phyloP scores from a whole-genome alignment of 257 asterid species.

The Fraxinus anomala region DNA sequence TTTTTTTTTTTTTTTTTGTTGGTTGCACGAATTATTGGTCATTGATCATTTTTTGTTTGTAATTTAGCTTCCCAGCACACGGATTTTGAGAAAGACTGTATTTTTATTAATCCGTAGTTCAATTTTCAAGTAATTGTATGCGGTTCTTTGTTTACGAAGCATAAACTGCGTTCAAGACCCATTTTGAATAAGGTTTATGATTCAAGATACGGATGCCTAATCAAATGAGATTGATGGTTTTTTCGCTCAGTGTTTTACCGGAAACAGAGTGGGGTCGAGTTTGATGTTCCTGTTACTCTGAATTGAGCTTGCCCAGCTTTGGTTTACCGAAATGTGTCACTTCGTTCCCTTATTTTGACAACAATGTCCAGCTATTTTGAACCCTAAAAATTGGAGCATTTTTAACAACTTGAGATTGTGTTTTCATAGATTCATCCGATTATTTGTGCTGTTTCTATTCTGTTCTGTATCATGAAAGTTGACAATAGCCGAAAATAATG shows the following conservation, averaged over 20 bases:
- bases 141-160: slow-evolving; percentile 4
- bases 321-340: neutral
- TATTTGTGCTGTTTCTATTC: neutral
- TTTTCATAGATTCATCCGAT: neutral
- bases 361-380: neutral
- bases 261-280: slow-evolving; percentile 1
- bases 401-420: neutral
- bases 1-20: neutral
- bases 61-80: neutral
- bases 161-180: slow-evolving; percentile 11
- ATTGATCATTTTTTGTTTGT: slow-evolving; percentile 5
- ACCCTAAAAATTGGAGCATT: slow-evolving; percentile 1
- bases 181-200: neutral
- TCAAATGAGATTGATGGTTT: slow-evolving; percentile 1
- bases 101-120: slow-evolving; percentile 20
- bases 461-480: neutral
- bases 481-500: neutral
- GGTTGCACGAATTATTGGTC: neutral
- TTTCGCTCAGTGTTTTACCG: slow-evolving; percentile 1
- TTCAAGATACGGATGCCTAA: slow-evolving; percentile 1
- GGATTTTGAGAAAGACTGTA: slow-evolving; percentile 22
- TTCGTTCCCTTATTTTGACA: neutral
- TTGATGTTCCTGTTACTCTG: neutral
- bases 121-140: slow-evolving; percentile 15
- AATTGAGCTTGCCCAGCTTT: neutral